Evolutionary conservation across 2,329 filamentous ascomycete species (phyloP).

Genomic region (Penicillium sp.): DNA sequence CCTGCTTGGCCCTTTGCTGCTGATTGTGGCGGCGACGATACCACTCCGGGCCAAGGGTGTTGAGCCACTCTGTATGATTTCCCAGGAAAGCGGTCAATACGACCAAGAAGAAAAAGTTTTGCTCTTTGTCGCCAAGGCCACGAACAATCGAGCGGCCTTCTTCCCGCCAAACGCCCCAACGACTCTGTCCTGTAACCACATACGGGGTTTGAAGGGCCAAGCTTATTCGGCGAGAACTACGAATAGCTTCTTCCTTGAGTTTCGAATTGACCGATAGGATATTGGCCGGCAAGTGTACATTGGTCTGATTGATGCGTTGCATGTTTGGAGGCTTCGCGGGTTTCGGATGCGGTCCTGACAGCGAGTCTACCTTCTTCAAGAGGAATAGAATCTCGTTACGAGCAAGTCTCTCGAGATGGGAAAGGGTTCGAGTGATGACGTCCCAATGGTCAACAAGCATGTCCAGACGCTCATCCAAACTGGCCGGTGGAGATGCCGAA

Average conservation of each 20-base stretch:
- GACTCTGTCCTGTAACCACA: conserved; percentile 59
- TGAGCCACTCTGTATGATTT: conserved; percentile 62
- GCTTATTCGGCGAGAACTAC: conserved; percentile 53
- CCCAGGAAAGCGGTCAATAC: conserved; percentile 61
- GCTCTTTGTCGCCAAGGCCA: conserved; percentile 56
- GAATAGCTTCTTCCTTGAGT: conserved; percentile 50
- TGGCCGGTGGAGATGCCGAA: conserved; percentile 50
- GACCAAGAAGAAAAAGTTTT: conserved; percentile 62
- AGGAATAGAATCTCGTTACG: conserved; percentile 54
- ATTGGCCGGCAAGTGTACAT: conserved; percentile 53
- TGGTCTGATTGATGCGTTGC: conserved; percentile 51
- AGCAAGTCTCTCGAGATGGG: conserved; percentile 54
- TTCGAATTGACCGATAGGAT: conserved; percentile 47
- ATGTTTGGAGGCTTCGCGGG: conserved; percentile 48
- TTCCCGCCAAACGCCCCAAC: conserved; percentile 63
- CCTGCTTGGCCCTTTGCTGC: conserved; percentile 51
- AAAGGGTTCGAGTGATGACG: conserved; percentile 58
- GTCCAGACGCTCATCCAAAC: conserved; percentile 56
- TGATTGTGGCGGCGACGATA: conserved; percentile 54
- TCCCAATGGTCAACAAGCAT: conserved; percentile 61
- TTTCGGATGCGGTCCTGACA: conserved; percentile 43
- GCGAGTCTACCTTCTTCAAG: conserved; percentile 50
- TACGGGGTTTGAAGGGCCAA: conserved; percentile 58
- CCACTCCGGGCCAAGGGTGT: conserved; percentile 55
- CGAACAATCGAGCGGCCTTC: conserved; percentile 60